phyloP scores from a whole-genome alignment of 495 filamentous ascomycete species.

The Penicillium soppii region DNA sequence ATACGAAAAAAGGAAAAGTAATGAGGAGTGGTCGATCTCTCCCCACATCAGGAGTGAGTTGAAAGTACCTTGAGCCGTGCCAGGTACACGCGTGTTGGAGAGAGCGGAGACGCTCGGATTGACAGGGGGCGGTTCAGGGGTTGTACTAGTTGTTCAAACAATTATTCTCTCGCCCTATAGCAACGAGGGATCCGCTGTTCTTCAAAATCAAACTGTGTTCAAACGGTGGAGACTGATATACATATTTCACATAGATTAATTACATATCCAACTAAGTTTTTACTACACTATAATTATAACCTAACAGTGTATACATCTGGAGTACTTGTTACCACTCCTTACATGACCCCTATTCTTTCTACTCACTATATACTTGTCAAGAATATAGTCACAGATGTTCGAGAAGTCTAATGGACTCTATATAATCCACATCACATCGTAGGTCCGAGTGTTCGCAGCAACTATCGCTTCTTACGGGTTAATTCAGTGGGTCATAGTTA shows the following conservation, averaged over 20 bases:
- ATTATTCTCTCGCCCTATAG: not conserved
- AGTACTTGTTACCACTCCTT: too few species aligned
- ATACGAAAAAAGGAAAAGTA: conserved; percentile 1
- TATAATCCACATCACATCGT: not conserved
- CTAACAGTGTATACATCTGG: too few species aligned
- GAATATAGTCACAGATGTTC: not conserved
- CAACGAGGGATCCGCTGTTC: not conserved
- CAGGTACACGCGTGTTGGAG: conserved; percentile 7
- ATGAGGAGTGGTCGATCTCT: conserved; percentile 18
- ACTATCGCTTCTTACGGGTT: conserved; percentile 1
- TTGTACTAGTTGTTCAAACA: conserved; percentile 9
- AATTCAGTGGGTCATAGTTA: not conserved
- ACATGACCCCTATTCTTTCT: not conserved
- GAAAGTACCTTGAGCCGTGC: conserved; percentile 12
- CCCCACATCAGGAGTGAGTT: conserved; percentile 27
- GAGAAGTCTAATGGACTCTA: not conserved
- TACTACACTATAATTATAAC: too few species aligned
- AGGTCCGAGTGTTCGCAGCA: not conserved
- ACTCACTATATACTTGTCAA: not conserved
- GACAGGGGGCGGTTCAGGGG: conserved; percentile 32
- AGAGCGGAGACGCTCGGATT: conserved; percentile 23
- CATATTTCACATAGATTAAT: not conserved
- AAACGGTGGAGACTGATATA: not conserved
- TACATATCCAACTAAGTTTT: too few species aligned
- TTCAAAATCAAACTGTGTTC: not conserved